Percentiles rank a stretch among this genome's conserved stretches.
Evolutionary conservation across 768 basidiomycete species (phyloP).

Genomic region (Tylopilus cervinicoccineus): DNA sequence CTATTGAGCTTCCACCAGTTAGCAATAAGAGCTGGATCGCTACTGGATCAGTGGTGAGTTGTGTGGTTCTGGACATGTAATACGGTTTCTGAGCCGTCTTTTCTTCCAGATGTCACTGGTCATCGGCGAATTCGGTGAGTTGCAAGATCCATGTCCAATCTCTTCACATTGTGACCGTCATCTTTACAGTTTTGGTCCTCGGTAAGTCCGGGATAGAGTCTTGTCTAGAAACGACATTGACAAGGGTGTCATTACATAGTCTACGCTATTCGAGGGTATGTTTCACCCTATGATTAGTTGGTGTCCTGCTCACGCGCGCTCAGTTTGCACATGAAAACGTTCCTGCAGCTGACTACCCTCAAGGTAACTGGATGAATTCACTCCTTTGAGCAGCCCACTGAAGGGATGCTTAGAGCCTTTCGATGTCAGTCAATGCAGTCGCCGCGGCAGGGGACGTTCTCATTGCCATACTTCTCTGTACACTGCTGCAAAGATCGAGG

Average conservation of each 20-base stretch:
- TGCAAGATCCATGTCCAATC: neutral
- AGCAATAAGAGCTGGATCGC: slow-evolving; percentile 47
- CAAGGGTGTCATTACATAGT: slow-evolving; percentile 22
- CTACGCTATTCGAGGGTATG: slow-evolving; percentile 36
- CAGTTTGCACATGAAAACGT: slow-evolving; percentile 43
- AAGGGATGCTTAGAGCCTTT: slow-evolving; percentile 30
- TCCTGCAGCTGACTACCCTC: slow-evolving; percentile 41
- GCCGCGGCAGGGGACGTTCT: slow-evolving; percentile 50
- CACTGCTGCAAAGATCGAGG: slow-evolving; percentile 44
- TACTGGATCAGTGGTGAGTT: slow-evolving; percentile 34
- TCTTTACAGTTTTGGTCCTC: slow-evolving; percentile 29
- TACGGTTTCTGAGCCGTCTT: neutral
- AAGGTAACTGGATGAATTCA: slow-evolving; percentile 33
- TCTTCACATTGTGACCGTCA: slow-evolving; percentile 7
- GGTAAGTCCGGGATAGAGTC: slow-evolving; percentile 24
- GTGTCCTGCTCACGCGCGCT: slow-evolving; percentile 4
- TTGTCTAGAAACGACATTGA: slow-evolving; percentile 5
- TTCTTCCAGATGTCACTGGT: slow-evolving; percentile 31
- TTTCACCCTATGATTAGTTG: neutral
- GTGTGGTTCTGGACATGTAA: neutral
- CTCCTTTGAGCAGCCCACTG: neutral
- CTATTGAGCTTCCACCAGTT: slow-evolving; percentile 32
- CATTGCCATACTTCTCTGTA: slow-evolving; percentile 46
- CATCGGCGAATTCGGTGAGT: slow-evolving; percentile 39
- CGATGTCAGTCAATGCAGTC: slow-evolving; percentile 54